phyloP scores from a whole-genome alignment of 495 filamentous ascomycete genomes.

The Lasiosphaeriaceae sp. region DNA sequence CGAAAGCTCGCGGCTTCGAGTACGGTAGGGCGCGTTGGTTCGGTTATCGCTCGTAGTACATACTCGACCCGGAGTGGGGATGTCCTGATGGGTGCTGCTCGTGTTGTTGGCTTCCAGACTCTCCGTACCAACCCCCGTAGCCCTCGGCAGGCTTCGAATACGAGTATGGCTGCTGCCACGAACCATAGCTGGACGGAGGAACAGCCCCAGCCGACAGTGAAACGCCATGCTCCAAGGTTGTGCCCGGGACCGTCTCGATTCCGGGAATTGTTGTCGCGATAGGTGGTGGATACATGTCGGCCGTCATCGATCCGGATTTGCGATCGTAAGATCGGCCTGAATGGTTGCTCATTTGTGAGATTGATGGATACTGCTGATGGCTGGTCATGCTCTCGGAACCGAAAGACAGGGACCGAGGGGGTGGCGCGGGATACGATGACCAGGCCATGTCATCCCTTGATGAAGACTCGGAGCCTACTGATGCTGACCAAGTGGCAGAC shows the following conservation, averaged over 20 bases:
- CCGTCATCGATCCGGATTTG: slow-evolving; percentile 27
- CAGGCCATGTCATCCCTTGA: slow-evolving; percentile 34
- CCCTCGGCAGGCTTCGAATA: slow-evolving; percentile 35
- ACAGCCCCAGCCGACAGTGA: slow-evolving; percentile 41
- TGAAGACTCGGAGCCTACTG: slow-evolving; percentile 28
- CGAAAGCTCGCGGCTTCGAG: not conserved
- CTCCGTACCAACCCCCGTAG: slow-evolving; percentile 42
- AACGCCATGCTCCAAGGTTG: slow-evolving; percentile 27
- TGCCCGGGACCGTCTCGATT: slow-evolving; percentile 34
- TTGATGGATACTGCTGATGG: slow-evolving; percentile 31
- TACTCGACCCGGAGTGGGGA: slow-evolving; percentile 21
- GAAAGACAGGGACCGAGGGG: slow-evolving; percentile 42
- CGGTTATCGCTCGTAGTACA: slow-evolving; percentile 29
- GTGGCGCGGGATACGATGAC: slow-evolving; percentile 36
- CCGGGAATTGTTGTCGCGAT: slow-evolving; percentile 35
- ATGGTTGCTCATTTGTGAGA: slow-evolving; percentile 26
- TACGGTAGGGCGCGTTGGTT: not conserved
- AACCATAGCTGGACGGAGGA: slow-evolving; percentile 34
- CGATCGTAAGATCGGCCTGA: slow-evolving; percentile 33
- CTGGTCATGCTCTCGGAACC: slow-evolving; percentile 32
- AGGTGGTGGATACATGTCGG: slow-evolving; percentile 35
- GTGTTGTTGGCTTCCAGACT: slow-evolving; percentile 26
- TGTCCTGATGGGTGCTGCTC: slow-evolving; percentile 29
- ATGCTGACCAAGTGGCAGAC: slow-evolving; percentile 38
- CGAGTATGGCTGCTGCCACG: slow-evolving; percentile 43